Evolutionary conservation across 2,329 filamentous ascomycete genomes (phyloP).

Genomic region (Orbilia blumenaviensis): DNA sequence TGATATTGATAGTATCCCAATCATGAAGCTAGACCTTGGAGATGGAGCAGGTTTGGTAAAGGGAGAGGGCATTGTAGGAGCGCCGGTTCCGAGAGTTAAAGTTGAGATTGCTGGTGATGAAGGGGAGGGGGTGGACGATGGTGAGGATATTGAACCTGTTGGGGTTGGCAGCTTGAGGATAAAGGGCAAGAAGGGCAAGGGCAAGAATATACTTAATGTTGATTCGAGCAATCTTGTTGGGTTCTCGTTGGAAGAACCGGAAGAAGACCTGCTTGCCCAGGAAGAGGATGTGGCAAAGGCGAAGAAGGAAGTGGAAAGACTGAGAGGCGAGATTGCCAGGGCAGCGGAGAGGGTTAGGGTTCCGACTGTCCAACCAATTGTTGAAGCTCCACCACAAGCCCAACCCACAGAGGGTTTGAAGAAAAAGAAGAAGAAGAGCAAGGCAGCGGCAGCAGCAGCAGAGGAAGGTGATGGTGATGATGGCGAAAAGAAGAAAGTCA

Average conservation of each 20-base stretch:
- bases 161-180: constrained; percentile 54
- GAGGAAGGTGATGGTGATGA: constrained; percentile 21
- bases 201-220: constrained; percentile 73
- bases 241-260: constrained; percentile 72
- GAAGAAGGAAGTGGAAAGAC: constrained; percentile 84
- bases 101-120: constrained; percentile 78
- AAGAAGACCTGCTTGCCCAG: constrained; percentile 75
- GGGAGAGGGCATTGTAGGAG: constrained; percentile 56
- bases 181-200: constrained; percentile 69
- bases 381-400: constrained; percentile 27
- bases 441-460: too few species aligned
- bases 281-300: constrained; percentile 89
- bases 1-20: constrained; percentile 93
- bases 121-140: constrained; percentile 67
- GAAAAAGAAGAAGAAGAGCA: constrained; percentile 58
- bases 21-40: constrained; percentile 87
- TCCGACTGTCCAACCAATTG: constrained; percentile 71
- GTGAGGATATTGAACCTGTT: constrained; percentile 68
- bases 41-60: constrained; percentile 61
- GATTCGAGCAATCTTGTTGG: constrained; percentile 83
- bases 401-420: constrained; percentile 69
- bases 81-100: constrained; percentile 66
- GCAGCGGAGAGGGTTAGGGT: constrained; percentile 74
- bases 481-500: constrained; percentile 33
- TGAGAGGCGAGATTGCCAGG: constrained; percentile 88